These are phyloP conservation scores for Xylariaceae sp. DNA, from an alignment of 2,329 filamentous ascomycete genomes.

Conservation along the genomic window DNA sequence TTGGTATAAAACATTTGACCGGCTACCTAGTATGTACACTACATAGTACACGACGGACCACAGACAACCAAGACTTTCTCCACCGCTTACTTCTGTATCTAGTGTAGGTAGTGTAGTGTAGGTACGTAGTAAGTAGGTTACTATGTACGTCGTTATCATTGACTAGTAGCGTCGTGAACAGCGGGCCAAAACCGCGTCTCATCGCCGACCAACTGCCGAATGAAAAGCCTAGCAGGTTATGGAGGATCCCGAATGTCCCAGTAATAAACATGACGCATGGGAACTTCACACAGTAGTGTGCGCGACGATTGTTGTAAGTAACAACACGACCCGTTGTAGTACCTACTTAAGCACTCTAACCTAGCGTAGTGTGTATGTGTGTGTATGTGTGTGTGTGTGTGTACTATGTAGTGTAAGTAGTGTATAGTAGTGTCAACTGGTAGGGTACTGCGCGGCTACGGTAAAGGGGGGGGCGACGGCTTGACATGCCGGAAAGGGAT, in stretches of 20 bases:
- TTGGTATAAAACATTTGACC: too few species aligned
- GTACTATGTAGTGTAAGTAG: too few species aligned
- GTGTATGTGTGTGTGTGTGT: too few species aligned
- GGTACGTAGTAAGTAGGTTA: neutral
- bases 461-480: slow-evolving; percentile 23
- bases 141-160: neutral
- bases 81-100: neutral
- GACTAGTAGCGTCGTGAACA: neutral
- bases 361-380: too few species aligned
- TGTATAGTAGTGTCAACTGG: neutral
- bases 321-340: neutral
- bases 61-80: neutral
- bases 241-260: slow-evolving; percentile 16
- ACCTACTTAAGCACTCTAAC: neutral
- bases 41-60: neutral
- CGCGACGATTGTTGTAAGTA: neutral
- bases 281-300: slow-evolving; percentile 8
- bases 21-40: neutral
- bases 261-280: slow-evolving; percentile 27
- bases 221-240: neutral
- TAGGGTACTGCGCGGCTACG: slow-evolving; percentile 1
- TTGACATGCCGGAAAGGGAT: slow-evolving; percentile 20
- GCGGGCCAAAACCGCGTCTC: slow-evolving; percentile 4
- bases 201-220: slow-evolving; percentile 10
- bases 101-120: neutral